Conservation (phyloP, 345 rosid species). For the Bretschneidera sinensis region DNA sequence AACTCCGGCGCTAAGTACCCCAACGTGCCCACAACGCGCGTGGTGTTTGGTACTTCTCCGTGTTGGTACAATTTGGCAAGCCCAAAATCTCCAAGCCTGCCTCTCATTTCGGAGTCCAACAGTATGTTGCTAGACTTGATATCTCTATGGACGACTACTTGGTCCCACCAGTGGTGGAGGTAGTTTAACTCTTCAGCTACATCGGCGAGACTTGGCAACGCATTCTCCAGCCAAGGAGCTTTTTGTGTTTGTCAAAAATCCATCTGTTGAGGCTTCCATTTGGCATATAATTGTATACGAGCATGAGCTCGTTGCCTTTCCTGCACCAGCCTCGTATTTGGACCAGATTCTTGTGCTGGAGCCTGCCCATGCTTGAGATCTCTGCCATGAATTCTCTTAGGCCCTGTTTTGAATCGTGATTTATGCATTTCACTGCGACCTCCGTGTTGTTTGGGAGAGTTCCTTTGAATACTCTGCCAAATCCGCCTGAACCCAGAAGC, state of each 20-base stretch:
- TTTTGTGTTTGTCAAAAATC: conserved; percentile 57
- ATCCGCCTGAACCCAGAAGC: conserved; percentile 80
- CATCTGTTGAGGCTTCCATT: conserved; percentile 69
- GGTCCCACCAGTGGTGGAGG: conserved; percentile 90
- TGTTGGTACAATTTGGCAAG: conserved; percentile 71
- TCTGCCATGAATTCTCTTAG: conserved; percentile 93
- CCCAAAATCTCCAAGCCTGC: conserved; percentile 82
- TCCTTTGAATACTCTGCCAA: conserved; percentile 75
- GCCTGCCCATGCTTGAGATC: conserved; percentile 76
- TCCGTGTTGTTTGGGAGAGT: conserved; percentile 42
- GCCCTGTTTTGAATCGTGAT: conserved; percentile 87
- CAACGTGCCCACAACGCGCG: conserved; percentile 81
- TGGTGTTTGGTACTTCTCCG: conserved; percentile 71
- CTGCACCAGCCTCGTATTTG: conserved; percentile 91
- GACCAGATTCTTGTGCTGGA: conserved; percentile 80
- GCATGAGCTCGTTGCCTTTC: conserved; percentile 65
- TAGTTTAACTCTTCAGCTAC: conserved; percentile 79
- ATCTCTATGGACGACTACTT: conserved; percentile 80
- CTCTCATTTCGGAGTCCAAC: conserved; percentile 77
- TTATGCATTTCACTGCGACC: conserved; percentile 77
- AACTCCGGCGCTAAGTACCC: conserved; percentile 89
- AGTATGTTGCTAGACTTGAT: conserved; percentile 80
- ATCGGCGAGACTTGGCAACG: conserved; percentile 59
- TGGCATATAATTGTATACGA: conserved; percentile 83
- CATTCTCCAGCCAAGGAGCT: conserved; percentile 51